A percentile compares a stretch with the other conserved stretches of the same genome.
Evolutionary conservation across 306 rosid species (phyloP).

Genomic region (Dryas alaskensis): DNA sequence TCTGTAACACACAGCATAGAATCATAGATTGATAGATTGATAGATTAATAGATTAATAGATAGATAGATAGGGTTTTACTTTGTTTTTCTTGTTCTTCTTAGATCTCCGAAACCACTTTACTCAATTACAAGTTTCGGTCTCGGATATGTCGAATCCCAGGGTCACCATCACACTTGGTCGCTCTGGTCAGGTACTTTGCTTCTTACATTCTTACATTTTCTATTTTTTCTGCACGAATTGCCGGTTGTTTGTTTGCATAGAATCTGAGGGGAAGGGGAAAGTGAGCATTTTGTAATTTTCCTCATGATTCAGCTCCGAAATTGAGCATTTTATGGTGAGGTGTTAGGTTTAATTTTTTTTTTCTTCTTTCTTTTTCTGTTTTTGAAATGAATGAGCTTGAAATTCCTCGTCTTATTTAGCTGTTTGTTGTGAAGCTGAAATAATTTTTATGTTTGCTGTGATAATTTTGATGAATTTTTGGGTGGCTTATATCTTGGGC

Average conservation of each 20-base stretch:
- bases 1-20: not conserved
- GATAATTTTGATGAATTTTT: not conserved
- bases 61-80: slow-evolving; percentile 1
- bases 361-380: not conserved
- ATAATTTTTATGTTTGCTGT: not conserved
- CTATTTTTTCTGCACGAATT: not conserved
- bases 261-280: not conserved
- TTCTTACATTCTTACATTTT: not conserved
- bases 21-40: too few species aligned
- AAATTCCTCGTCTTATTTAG: not conserved
- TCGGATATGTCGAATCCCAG: slow-evolving; percentile 45
- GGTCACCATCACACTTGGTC: slow-evolving; percentile 64
- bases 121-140: not conserved
- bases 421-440: not conserved
- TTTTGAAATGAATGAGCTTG: not conserved
- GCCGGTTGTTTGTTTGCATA: not conserved
- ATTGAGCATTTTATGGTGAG: too few species aligned
- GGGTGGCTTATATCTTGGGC: not conserved
- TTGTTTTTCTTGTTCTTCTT: not conserved
- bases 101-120: not conserved
- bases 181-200: slow-evolving; percentile 53
- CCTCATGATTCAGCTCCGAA: not conserved
- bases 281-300: not conserved
- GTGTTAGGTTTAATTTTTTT: not conserved
- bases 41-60: not conserved